Conservation (phyloP, 129 eudicot genomes). For the Gnaphalium uliginosum region DNA sequence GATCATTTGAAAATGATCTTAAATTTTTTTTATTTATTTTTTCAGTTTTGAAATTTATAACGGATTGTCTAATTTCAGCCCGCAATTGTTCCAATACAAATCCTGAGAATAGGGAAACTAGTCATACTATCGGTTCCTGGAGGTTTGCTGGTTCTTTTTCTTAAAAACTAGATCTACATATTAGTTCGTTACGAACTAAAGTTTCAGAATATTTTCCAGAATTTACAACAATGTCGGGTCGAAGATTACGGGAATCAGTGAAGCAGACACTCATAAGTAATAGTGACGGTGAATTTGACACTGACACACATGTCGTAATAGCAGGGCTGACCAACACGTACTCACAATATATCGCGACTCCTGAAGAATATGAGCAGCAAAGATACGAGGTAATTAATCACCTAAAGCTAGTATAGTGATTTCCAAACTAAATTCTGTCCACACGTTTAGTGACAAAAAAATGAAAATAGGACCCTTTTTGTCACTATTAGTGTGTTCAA, state of each 20-base stretch:
- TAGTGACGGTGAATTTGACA: conserved; percentile 47
- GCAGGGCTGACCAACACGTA: conserved; percentile 70
- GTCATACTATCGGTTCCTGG: conserved; percentile 69
- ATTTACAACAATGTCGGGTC: conserved; percentile 78
- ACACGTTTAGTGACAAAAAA: no score
- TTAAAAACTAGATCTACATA: neutral
- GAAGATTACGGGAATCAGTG: conserved; percentile 61
- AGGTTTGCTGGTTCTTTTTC: conserved; percentile 37
- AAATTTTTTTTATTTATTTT: neutral
- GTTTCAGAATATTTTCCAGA: conserved; percentile 33
- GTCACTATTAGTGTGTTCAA: neutral
- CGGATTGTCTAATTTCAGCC: conserved; percentile 43
- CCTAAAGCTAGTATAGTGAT: neutral
- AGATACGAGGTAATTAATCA: conserved; percentile 57
- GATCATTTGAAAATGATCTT: neutral
- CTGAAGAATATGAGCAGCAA: conserved; percentile 62
- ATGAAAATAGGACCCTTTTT: no score
- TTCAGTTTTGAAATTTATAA: neutral
- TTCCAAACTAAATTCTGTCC: no score
- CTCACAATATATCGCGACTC: conserved; percentile 60
- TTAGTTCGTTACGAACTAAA: neutral
- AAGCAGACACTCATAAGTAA: conserved; percentile 53
- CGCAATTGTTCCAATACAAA: conserved; percentile 67
- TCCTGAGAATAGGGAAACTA: conserved; percentile 61
- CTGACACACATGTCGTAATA: conserved; percentile 49